These are phyloP conservation scores for Remersonia thermophila DNA, from an alignment of 2,329 filamentous ascomycete genomes.

Conservation along the genomic window DNA sequence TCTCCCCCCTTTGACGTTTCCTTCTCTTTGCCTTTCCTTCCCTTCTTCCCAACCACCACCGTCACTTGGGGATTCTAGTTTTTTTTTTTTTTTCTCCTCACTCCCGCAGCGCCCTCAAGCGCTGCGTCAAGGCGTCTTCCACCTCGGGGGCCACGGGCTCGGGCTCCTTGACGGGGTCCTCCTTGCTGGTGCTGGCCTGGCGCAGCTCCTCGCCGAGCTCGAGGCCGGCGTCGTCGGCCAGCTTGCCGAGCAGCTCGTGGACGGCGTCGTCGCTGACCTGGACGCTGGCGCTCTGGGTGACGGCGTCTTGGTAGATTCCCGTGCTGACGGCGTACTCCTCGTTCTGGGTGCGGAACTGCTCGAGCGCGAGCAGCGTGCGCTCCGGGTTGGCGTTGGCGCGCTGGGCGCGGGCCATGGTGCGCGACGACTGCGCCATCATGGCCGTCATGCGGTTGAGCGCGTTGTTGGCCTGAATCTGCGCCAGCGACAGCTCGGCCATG, in stretches of 20 bases:
- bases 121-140: conserved; percentile 60
- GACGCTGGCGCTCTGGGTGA: conserved; percentile 61
- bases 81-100: no score
- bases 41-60: no score
- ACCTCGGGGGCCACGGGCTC: conserved; percentile 60
- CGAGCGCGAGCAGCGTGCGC: conserved; percentile 47
- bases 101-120: conserved; percentile 43
- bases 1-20: no score
- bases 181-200: conserved; percentile 40
- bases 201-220: conserved; percentile 67
- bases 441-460: conserved; percentile 53
- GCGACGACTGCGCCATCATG: conserved; percentile 49
- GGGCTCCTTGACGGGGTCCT: conserved; percentile 42
- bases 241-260: conserved; percentile 70
- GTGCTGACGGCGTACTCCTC: conserved; percentile 53
- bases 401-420: conserved; percentile 46
- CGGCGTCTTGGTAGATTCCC: conserved; percentile 77
- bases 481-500: conserved; percentile 48
- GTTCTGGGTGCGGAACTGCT: conserved; percentile 50
- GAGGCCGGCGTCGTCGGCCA: conserved; percentile 79
- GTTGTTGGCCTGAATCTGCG: conserved; percentile 53
- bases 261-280: conserved; percentile 72
- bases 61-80: no score
- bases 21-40: no score
- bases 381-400: conserved; percentile 44